Evolutionary conservation across 805 yeast genomes (phyloP).

Genomic region (Candida suzukii): DNA sequence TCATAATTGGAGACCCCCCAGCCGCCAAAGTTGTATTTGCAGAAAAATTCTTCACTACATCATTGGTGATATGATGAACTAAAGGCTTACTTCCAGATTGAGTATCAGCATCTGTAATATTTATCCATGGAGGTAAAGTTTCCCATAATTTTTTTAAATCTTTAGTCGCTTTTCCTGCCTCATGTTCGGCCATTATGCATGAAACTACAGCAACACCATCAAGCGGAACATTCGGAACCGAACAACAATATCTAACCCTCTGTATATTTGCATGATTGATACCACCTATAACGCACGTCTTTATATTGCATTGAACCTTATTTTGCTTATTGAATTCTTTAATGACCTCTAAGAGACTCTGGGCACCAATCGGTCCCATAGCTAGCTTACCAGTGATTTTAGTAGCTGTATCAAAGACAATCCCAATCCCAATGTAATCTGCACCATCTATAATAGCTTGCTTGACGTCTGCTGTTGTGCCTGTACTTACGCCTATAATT

Average conservation of each 20-base stretch:
- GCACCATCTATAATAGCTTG: conserved; percentile 40
- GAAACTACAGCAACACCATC: conserved; percentile 92
- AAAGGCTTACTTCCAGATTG: conserved; percentile 38
- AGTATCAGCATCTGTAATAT: background rate
- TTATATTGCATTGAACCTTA: no score
- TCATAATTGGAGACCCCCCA: conserved; percentile 88
- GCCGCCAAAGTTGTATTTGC: conserved; percentile 82
- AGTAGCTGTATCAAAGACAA: conserved; percentile 68
- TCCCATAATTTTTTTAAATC: conserved; percentile 25
- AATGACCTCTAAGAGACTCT: conserved; percentile 43
- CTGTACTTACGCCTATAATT: conserved; percentile 74
- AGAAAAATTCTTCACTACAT: conserved; percentile 81
- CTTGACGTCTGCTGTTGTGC: conserved; percentile 47
- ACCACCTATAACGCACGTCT: conserved; percentile 79
- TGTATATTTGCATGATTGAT: conserved; percentile 56
- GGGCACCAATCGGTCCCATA: conserved; percentile 66
- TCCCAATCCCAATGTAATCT: conserved; percentile 84
- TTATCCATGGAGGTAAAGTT: background rate
- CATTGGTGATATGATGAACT: conserved; percentile 83
- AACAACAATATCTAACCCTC: conserved; percentile 45
- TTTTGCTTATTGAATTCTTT: no score
- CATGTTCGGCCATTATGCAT: conserved; percentile 61
- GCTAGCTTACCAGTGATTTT: conserved; percentile 50
- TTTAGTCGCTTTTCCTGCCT: conserved; percentile 46
- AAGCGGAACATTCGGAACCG: conserved; percentile 36